Base-by-base conservation (phyloP, 2,329 filamentous ascomycete species). In the Phyllosticta capitalensis region DNA sequence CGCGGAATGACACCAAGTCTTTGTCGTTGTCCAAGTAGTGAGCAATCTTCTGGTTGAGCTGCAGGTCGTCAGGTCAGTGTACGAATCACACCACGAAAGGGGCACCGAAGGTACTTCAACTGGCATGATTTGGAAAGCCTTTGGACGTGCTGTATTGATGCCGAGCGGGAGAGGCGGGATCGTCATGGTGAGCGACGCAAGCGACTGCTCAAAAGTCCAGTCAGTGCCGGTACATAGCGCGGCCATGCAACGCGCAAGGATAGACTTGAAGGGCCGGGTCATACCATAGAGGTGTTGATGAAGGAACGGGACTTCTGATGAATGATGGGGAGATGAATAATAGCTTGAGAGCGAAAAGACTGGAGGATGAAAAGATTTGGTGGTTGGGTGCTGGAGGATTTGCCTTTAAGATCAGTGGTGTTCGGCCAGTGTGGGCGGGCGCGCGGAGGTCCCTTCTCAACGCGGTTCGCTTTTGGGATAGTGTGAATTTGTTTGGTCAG, bases 1-100 rank as follows among this genome's bases (percentile, higher is more conserved):
- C 59, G 6, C 71, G 67, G 64, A 76, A 81, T 56, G 63, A 70
- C 22, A 66, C 64, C 14, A 82, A 65, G 62, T 81, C 78, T 19
- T 65, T 64, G 64, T 81, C 78, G 6, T 61, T 61, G 1, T 72
- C 68, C 20, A 79, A 65, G 17, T 67, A 58, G 56, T 65, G 57
- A 17, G 69, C 75, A 19, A 79, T 76, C 33, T 65, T 55, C 54
- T 76, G 71, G 62, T 71, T 74, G 56, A 77, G 65, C 75, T 79
- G 51, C 45, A 22, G 28, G 20, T 49, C 20, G 38, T 3, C n/a
- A 12, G 17, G 50, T 58, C 50, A 58, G 56, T 10, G 9, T n/a
- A 14, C 12, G 1, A 5, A 7, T 17, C 10, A 17, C 17, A 38
- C 20, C 19, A 38, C 14, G 4, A 30, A 22, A 28, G 19, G 19